Base-by-base conservation (phyloP, 345 rosid species). In the Eucalyptus leucophloia region DNA sequence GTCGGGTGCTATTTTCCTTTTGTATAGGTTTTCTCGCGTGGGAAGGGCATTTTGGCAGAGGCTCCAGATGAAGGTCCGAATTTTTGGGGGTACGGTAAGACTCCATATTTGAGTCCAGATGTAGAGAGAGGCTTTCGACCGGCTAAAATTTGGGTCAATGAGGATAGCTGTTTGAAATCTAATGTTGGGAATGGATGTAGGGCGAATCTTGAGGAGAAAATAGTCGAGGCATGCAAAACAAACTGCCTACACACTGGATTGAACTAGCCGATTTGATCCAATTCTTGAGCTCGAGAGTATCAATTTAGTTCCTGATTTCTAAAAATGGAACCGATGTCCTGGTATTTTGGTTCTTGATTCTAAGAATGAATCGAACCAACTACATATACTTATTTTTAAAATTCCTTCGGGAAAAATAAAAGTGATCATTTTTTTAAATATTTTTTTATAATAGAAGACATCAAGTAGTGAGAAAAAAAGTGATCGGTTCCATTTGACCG, bases 401-500 rank as follows among this genome's bases (percentile, higher is more conserved):
- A 53, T 21, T 0, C 0, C 24, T 53, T 21, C 0, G 0, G 1
- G 1, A 53, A 53, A 53, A 53, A 53, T 53, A 53, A 53, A 53
- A 53, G 26, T 53, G 26, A 53, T 53, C 2, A 0, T 53, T 53
- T 53, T 7, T 19, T 19, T 18, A 0, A 18, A 53, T 1, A 53
- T 53, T 19, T 51, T 0, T 53, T 53, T 0, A 19, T 53, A 53
- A 21, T 21, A 21, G 11, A 53, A 53, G 11, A 1, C 26, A 53
- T 53, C 26, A 53, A 53, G 58, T 53, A 53, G 26, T 21, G 11
- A 53, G 58, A 53, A 53, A 53, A 53, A 53, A 53, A 53, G 2
- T 53, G 1, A 53, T 53, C 0, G 0, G 4, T 53, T 19, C 4
- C 24, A 53, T 53, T 53, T 1, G 56, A 19, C 5, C 26, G 0